Base-by-base conservation (phyloP, 805 yeast species). In the Lipomyces sp. region DNA sequence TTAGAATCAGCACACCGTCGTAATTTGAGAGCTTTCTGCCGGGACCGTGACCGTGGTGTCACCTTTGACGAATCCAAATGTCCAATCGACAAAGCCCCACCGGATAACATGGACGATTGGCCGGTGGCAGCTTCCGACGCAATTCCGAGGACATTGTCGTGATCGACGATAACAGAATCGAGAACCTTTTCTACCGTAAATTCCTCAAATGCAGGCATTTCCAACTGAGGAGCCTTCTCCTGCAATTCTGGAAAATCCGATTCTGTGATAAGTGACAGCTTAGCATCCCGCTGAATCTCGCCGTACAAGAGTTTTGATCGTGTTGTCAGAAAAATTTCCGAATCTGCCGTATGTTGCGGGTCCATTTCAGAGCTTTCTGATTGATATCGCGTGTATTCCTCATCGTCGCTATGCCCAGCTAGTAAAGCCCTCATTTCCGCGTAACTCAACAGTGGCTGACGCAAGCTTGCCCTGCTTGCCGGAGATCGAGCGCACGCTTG, bases 351-450 rank as follows among this genome's bases (percentile, higher is more conserved):
- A 42, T n/a, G 48, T 15, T 42, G 48, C 4, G 48, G 48, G n/a
- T 42, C 48, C 48, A n/a, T 15, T n/a, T 42, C 48, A n/a, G 48
- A 42, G 29, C 48, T 42, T 42, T 42, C 48, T 5, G 48, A 42
- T n/a, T 42, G 48, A 42, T 42, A 42, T 42, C 48, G 48, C 24
- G 48, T 42, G 18, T 42, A 42, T 42, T 42, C 48, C 48, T 42
- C 48, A 7, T 42, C 48, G 48, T 42, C 48, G 48, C 48, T 42
- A 42, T 42, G 48, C n/a, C 48, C 48, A n/a, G 48, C 48, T 42
- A 42, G 48, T n/a, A 42, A 15, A 15, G 48, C 48, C 6, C 48
- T 42, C 48, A 42, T 42, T 42, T 42, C 48, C 24, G 18, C 48
- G 48, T 42, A 42, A n/a, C 48, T 42, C 48, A 42, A 42, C 24